Percentiles rank a stretch among this genome's conserved stretches.
Evolutionary conservation across 2,329 filamentous ascomycete genomes (phyloP).

Genomic region (Aspergillus aculeatinus): DNA sequence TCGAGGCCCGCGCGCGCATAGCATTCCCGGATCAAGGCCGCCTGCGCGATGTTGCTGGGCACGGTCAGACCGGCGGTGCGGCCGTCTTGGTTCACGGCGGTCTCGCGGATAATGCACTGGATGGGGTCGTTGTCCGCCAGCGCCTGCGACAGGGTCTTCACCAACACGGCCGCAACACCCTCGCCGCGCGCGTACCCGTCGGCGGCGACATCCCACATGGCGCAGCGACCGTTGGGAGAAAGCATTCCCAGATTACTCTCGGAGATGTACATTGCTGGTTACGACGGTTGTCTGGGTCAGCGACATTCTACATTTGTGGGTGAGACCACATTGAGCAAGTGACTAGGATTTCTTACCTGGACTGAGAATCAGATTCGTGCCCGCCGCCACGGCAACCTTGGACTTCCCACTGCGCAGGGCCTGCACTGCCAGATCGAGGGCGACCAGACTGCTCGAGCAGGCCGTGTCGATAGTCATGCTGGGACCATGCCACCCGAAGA

Average conservation of each 20-base stretch:
- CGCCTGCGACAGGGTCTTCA: slow-evolving; percentile 4
- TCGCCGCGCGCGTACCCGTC: slow-evolving; percentile 10
- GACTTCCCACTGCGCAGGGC: slow-evolving; percentile 23
- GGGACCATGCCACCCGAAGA: neutral
- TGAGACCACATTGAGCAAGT: no score
- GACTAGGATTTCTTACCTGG: slow-evolving; percentile 13
- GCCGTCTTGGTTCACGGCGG: slow-evolving; percentile 39
- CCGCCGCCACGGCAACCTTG: slow-evolving; percentile 21
- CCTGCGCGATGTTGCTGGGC: slow-evolving; percentile 39
- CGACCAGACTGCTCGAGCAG: slow-evolving; percentile 41
- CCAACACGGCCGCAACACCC: slow-evolving; percentile 2
- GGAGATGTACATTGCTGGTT: no score
- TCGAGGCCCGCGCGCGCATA: slow-evolving; percentile 43
- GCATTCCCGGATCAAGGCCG: slow-evolving; percentile 38
- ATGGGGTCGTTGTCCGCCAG: slow-evolving; percentile 4
- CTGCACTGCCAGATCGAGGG: slow-evolving; percentile 39
- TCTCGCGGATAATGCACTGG: slow-evolving; percentile 18
- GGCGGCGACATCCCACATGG: slow-evolving; percentile 23
- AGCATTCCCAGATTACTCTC: no score
- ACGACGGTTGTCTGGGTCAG: no score
- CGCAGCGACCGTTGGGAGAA: slow-evolving; percentile 9
- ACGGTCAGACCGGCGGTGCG: slow-evolving; percentile 36
- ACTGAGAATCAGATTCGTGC: slow-evolving; percentile 24
- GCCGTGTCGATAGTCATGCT: slow-evolving; percentile 31
- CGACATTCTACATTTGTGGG: no score